phyloP scores from a whole-genome alignment of 305 asterid genomes.

The Fraxinus nigra region DNA sequence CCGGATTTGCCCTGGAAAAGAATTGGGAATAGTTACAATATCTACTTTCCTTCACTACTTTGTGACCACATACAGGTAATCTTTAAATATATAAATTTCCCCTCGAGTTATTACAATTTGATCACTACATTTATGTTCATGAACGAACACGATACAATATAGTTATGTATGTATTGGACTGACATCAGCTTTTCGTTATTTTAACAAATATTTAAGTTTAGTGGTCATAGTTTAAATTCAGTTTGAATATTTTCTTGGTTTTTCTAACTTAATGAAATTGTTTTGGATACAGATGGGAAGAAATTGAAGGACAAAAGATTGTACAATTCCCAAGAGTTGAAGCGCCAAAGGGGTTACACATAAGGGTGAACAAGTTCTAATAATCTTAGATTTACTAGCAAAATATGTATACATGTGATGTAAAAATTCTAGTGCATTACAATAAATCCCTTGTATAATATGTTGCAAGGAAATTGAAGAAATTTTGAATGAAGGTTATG shows the following conservation, averaged over 20 bases:
- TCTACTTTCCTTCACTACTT: conserved; percentile 67
- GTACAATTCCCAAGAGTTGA: conserved; percentile 50
- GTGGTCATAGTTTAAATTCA: background rate
- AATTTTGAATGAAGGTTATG: background rate
- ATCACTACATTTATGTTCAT: background rate
- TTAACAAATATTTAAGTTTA: background rate
- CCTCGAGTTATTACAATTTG: background rate
- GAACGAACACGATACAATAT: background rate
- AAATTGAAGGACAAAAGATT: conserved; percentile 45
- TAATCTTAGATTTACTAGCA: background rate
- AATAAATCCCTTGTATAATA: background rate
- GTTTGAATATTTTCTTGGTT: background rate
- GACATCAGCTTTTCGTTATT: background rate
- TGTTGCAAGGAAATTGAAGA: background rate
- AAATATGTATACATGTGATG: background rate
- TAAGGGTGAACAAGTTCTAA: conserved; percentile 36
- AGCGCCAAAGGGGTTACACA: conserved; percentile 51
- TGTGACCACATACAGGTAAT: conserved; percentile 58
- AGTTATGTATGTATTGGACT: background rate
- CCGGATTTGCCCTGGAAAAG: conserved; percentile 76
- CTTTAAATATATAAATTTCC: background rate
- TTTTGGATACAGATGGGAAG: conserved; percentile 45
- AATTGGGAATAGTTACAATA: conserved; percentile 53
- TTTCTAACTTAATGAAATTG: background rate
- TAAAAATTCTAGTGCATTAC: background rate